A percentile compares a stretch with the other conserved stretches of the same genome.
Conservation (phyloP, 768 basidiomycete genomes). For the Leucocoprinus leucothites region DNA sequence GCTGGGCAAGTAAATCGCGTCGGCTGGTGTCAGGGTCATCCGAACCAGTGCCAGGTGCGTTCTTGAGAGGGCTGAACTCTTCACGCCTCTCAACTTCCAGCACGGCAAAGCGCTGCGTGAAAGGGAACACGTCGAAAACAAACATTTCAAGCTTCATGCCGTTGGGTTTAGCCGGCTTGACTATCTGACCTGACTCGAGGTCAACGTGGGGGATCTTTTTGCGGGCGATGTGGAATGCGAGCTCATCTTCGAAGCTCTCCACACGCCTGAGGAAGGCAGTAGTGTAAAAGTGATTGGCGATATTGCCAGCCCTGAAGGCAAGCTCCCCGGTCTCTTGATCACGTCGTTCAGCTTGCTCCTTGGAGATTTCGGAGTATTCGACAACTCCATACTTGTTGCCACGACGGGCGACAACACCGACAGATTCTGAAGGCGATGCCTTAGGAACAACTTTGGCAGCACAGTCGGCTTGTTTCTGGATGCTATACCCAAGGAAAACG, state of each 20-base stretch:
- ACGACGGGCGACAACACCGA: slow-evolving; percentile 88
- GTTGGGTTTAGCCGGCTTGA: slow-evolving; percentile 90
- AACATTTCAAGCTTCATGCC: slow-evolving; percentile 99
- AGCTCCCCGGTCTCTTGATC: slow-evolving; percentile 71
- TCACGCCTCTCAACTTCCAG: slow-evolving; percentile 85
- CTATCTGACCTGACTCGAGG: slow-evolving; percentile 54
- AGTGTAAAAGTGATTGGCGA: slow-evolving; percentile 98
- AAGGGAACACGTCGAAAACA: slow-evolving; percentile 98
- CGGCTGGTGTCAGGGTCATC: slow-evolving; percentile 92
- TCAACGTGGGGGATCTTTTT: slow-evolving; percentile 94
- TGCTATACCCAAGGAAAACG: slow-evolving; percentile 93
- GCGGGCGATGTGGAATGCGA: slow-evolving; percentile 96
- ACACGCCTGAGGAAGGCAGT: slow-evolving; percentile 76
- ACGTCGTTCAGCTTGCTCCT: slow-evolving; percentile 80
- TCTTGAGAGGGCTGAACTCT: slow-evolving; percentile 97
- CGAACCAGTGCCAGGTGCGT: slow-evolving; percentile 87
- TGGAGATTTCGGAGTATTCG: slow-evolving; percentile 95
- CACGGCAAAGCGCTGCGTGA: slow-evolving; percentile 77
- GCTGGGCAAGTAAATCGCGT: slow-evolving; percentile 84
- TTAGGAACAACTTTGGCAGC: slow-evolving; percentile 98
- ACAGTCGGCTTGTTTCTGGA: slow-evolving; percentile 83
- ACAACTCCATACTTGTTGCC: slow-evolving; percentile 88
- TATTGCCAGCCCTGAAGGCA: slow-evolving; percentile 92
- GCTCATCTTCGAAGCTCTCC: slow-evolving; percentile 77
- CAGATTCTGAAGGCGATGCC: slow-evolving; percentile 78